Base-by-base conservation (phyloP, 106 monocot genomes). In the Agapanthus africanus region DNA sequence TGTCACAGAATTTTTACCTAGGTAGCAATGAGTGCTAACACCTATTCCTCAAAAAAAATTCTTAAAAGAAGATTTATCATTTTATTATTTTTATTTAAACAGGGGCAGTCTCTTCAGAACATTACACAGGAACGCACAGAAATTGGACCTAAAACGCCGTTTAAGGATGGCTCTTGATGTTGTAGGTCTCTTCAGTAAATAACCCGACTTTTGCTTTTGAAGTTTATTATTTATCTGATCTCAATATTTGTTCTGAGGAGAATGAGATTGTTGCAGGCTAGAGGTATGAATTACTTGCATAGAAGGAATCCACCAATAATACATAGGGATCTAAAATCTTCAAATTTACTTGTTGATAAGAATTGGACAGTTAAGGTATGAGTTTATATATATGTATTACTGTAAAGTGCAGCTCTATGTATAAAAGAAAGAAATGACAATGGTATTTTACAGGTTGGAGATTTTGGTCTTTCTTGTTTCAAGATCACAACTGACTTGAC, bases 271-370 rank as follows among this genome's bases (percentile, higher is more conserved):
- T 39, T 70, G 54, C 71, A 80, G 80, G 75, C 70, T 33, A 63
- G 66, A 75, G 80, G 80, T 47, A 75, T 80, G 80, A 80, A 80
- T 41, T 80, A 80, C 68, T 70, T 80, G 30, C 80, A 80, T 71
- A 64, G 75, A 47, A 70, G 80, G 41, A 80, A 80, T 34, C 80
- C 80, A 13, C 80, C 80, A n/a, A 80, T 80, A 22, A 66, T 80
- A 54, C 80, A 80, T 60, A 74, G 80, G 33, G 80, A 80, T 27
- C 74, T 80, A 31, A 80, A 80, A 63, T 80, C 80, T 1, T 75
- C 80, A 30, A 80, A 80, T 66, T 52, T 80, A 47, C 75, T 80
- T 0, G 80, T 80, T 46, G 80, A 71, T 64, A 80, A 47, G 66
- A 70, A 74, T 59, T 80, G 80, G 80, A 80, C 66, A 28, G 80